Evolutionary conservation across 768 basidiomycete genomes (phyloP).

Genomic region (Russula abietina): DNA sequence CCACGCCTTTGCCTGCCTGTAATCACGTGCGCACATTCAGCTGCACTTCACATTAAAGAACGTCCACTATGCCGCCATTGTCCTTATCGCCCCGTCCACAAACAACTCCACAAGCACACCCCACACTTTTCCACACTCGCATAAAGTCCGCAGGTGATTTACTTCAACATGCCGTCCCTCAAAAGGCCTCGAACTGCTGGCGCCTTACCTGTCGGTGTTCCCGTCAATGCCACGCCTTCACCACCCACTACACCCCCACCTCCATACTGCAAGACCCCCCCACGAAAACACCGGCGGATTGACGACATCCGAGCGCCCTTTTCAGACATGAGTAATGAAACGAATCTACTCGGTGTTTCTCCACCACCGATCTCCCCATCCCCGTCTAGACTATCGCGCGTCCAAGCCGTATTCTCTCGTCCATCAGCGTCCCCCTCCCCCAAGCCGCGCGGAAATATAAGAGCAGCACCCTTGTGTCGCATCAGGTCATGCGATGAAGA

Average conservation of each 20-base stretch:
- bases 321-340: slow-evolving; percentile 21
- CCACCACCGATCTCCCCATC: slow-evolving; percentile 7
- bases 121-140: slow-evolving; percentile 20
- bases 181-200: slow-evolving; percentile 18
- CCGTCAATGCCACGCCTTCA: slow-evolving; percentile 15
- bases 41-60: slow-evolving; percentile 24
- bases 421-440: background rate
- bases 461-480: background rate
- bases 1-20: slow-evolving; percentile 23
- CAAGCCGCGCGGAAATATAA: slow-evolving; percentile 6
- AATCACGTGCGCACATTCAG: slow-evolving; percentile 16
- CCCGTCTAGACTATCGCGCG: background rate
- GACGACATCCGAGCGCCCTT: slow-evolving; percentile 16
- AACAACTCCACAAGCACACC: background rate
- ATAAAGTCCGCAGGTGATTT: slow-evolving; percentile 7
- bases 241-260: slow-evolving; percentile 11
- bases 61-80: slow-evolving; percentile 16
- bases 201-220: slow-evolving; percentile 7
- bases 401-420: slow-evolving; percentile 1
- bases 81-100: slow-evolving; percentile 21
- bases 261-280: slow-evolving; percentile 16
- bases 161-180: slow-evolving; percentile 17
- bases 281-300: slow-evolving; percentile 18
- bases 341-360: background rate
- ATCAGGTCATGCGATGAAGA: slow-evolving; percentile 17